Conservation (phyloP, 1,284 basidiomycete genomes). For the Trametes polyzona region DNA sequence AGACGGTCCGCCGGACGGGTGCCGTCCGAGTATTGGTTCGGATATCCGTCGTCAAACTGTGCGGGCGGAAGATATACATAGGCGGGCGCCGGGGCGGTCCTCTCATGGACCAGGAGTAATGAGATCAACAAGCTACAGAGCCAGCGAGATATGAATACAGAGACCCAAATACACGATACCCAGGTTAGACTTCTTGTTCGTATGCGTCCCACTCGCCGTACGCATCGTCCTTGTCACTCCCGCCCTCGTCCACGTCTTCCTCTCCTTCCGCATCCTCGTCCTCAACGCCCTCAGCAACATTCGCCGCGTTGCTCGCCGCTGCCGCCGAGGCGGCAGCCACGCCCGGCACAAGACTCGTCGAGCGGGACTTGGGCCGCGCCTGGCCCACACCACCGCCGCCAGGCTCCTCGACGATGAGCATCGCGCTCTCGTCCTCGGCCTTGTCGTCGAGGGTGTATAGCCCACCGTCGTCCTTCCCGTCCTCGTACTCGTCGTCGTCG, state of each 20-base stretch:
- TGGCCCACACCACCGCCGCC: slow-evolving; percentile 40
- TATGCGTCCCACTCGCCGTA: slow-evolving; percentile 46
- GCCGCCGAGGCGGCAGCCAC: slow-evolving; percentile 9
- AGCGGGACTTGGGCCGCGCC: slow-evolving; percentile 23
- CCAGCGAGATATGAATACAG: not conserved
- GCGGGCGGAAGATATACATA: no score
- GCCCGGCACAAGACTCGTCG: slow-evolving; percentile 16
- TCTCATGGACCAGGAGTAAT: no score
- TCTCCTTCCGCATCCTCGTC: slow-evolving; percentile 21
- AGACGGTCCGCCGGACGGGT: no score
- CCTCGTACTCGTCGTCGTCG: slow-evolving; percentile 37
- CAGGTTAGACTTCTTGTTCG: slow-evolving; percentile 45
- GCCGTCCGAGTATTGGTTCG: no score
- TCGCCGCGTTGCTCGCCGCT: no score
- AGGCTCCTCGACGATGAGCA: slow-evolving; percentile 52
- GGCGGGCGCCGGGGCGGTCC: no score
- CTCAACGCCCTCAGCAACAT: slow-evolving; percentile 20
- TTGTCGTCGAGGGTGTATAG: slow-evolving; percentile 55
- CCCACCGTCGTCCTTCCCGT: slow-evolving; percentile 40
- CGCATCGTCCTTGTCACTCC: slow-evolving; percentile 41
- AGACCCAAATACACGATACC: not conserved
- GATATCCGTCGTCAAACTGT: no score
- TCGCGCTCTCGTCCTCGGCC: slow-evolving; percentile 50
- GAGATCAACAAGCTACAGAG: not conserved
- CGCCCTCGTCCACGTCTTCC: slow-evolving; percentile 32